A percentile compares a stretch with the other conserved stretches of the same genome.
Conservation (phyloP, 2,329 filamentous ascomycete genomes). For the Botryotinia convoluta region DNA sequence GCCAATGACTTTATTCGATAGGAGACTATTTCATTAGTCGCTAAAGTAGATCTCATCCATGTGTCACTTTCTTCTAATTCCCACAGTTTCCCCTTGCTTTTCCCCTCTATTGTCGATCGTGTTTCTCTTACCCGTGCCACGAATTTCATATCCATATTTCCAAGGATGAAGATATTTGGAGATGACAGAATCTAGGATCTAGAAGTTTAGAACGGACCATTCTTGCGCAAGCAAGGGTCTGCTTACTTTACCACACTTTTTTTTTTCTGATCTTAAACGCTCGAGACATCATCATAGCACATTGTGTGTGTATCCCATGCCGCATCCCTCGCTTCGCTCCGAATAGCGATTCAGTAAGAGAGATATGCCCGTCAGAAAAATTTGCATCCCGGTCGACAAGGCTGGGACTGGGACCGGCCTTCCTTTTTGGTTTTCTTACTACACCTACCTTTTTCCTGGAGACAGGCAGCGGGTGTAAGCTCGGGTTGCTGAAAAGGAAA, state of each 20-base stretch:
- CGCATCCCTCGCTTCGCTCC: background rate
- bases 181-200: conserved; percentile 16
- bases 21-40: background rate
- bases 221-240: conserved; percentile 12
- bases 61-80: background rate
- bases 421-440: conserved; percentile 9
- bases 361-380: background rate
- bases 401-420: conserved; percentile 16
- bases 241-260: background rate
- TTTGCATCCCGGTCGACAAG: conserved; percentile 15
- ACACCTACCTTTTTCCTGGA: conserved; percentile 8
- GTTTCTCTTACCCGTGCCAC: conserved; percentile 17
- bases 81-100: conserved; percentile 8
- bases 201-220: conserved; percentile 1
- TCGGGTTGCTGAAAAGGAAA: conserved; percentile 16
- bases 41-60: conserved; percentile 10
- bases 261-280: conserved; percentile 2
- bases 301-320: background rate
- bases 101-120: conserved; percentile 18
- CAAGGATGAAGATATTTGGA: conserved; percentile 9
- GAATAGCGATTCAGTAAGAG: conserved; percentile 8
- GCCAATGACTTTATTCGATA: conserved; percentile 5
- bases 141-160: conserved; percentile 4
- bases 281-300: conserved; percentile 14
- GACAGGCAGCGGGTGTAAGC: conserved; percentile 9